Evolutionary conservation across 192 early-diverging fungal genomes (phyloP), one percentile per base, ranked within the genome.

Genomic region (Paraglomus occultum): DNA sequence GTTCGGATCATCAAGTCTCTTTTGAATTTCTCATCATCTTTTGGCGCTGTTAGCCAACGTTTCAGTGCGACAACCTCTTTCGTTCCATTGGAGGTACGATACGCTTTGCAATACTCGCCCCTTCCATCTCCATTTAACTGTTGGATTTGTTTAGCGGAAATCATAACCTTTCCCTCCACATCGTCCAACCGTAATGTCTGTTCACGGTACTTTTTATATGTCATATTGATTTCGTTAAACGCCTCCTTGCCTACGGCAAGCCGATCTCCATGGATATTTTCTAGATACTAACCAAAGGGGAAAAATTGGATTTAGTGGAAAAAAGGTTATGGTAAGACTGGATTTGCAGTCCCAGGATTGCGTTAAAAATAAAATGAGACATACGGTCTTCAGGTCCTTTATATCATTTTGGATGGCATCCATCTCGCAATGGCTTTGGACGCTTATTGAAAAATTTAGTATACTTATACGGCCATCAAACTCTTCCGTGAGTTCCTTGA

Each of bases 1-100:
- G 59, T 57, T 49, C 59, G 67, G 59, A 43, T 59, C 22, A 70
- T 5, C 7, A 70, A 38, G 59, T 70, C 55, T 39, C 46, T 69
- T 18, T 38, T 45, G 48, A 42, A 10, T 57, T 70, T 39, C 15
- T 70, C 39, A 31, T 59, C 54, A 48, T 70, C 45, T 8, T 48
- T 17, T 31, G 8, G 14, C n/a, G 48, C n/a, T 38, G 51, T 12
- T 59, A 39, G 57, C n/a, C n/a, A n/a, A 18, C 38, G 43, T 59
- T 70, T 70, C 47, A 59, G 15, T 7, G 55, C 54, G 11, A 70
- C 55, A 15, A 49, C 67, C 10, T 70, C 45, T 7, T 47, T 46
- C 23, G 40, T 59, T 8, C 31, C 31, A 1, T 1, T 31, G 20
- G 39, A 48, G n/a, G 57, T 70, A 59, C 51, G 50, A 59, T 48